Percentiles rank a stretch among this genome's conserved stretches.
Conservation (phyloP, 306 rosid genomes). For the Carpinus viminea region DNA sequence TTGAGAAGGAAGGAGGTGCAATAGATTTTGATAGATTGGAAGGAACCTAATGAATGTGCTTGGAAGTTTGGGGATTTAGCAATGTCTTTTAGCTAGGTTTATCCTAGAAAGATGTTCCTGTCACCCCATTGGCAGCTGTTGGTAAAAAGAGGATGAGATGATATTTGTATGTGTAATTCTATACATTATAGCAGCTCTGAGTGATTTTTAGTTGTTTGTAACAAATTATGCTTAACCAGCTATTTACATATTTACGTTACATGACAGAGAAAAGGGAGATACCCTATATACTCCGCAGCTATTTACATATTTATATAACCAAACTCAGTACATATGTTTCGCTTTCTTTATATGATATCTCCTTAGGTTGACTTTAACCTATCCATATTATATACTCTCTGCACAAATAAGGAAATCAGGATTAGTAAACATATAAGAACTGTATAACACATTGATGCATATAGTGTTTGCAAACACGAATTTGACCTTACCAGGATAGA, state of each 20-base stretch:
- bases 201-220: not conserved
- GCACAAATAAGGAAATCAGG: slow-evolving; percentile 16
- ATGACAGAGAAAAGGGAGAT: slow-evolving; percentile 13
- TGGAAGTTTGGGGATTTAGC: not conserved
- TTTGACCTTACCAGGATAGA: slow-evolving; percentile 54
- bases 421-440: not conserved
- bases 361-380: slow-evolving; percentile 59
- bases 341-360: slow-evolving; percentile 4
- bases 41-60: not conserved
- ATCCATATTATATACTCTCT: slow-evolving; percentile 67
- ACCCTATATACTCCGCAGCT: too few species aligned
- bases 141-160: not conserved
- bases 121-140: not conserved
- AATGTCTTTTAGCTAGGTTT: not conserved
- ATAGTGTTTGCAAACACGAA: slow-evolving; percentile 10
- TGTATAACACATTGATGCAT: slow-evolving; percentile 4
- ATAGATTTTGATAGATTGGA: not conserved
- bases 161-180: not conserved
- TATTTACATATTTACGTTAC: slow-evolving; percentile 11
- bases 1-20: too few species aligned
- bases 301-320: not conserved
- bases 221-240: not conserved
- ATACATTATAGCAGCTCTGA: not conserved
- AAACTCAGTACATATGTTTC: slow-evolving; percentile 27
- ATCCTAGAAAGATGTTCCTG: not conserved